Conservation (phyloP, 345 rosid genomes). For the Moricandia moricandioides region DNA sequence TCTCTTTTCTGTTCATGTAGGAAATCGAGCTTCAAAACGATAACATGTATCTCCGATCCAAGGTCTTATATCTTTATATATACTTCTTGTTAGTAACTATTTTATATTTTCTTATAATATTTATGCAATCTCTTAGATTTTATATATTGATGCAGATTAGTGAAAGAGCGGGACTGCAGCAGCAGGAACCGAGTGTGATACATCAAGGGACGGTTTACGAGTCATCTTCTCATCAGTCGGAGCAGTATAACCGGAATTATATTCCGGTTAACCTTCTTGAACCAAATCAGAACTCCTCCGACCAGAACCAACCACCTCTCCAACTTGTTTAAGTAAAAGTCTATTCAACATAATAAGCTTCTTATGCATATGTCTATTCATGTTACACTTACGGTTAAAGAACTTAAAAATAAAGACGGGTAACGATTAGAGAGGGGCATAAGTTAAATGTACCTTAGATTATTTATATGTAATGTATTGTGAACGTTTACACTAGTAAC, state of each 20-base stretch:
- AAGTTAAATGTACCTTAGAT: conserved; percentile 6
- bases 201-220: conserved; percentile 48
- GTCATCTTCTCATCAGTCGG: conserved; percentile 45
- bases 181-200: conserved; percentile 43
- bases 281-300: conserved; percentile 50
- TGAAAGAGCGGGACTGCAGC: conserved; percentile 52
- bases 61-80: conserved; percentile 51
- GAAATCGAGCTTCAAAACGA: conserved; percentile 84
- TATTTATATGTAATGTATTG: conserved; percentile 6
- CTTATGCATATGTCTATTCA: conserved; percentile 15
- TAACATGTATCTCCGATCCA: conserved; percentile 66
- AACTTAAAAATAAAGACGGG: conserved; percentile 8
- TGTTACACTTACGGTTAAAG: conserved; percentile 4
- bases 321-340: conserved; percentile 56
- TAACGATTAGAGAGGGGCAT: conserved; percentile 25
- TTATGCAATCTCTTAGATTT: background rate
- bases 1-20: conserved; percentile 33
- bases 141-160: conserved; percentile 42
- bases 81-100: no score
- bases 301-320: conserved; percentile 58
- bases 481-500: conserved; percentile 1
- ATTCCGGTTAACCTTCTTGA: conserved; percentile 61
- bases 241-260: conserved; percentile 55
- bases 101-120: background rate
- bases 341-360: conserved; percentile 31